Percentiles rank a stretch among this genome's conserved stretches.
Evolutionary conservation across 2,329 filamentous ascomycete genomes (phyloP).

Genomic region (Fusarium nisikadoi): DNA sequence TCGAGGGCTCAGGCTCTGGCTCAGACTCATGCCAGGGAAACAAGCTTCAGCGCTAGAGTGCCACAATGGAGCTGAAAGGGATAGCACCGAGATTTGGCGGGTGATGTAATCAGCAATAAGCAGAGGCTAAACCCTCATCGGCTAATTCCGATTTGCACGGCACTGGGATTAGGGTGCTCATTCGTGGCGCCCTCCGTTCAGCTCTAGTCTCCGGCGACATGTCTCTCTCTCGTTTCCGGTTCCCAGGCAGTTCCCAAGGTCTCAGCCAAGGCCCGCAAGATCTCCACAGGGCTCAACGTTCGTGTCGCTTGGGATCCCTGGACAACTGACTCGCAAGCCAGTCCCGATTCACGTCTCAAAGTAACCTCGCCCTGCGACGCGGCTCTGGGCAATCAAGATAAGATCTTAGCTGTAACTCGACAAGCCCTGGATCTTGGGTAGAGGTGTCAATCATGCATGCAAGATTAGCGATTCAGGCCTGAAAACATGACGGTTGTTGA

Average conservation of each 20-base stretch:
- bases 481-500: not conserved
- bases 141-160: not conserved
- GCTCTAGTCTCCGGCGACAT: not conserved
- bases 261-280: not conserved
- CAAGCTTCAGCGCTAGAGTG: conserved; percentile 18
- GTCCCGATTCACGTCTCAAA: not conserved
- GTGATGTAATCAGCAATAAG: conserved; percentile 9
- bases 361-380: not conserved
- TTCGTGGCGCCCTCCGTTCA: not conserved
- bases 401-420: not conserved
- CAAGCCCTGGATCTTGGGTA: not conserved
- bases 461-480: not conserved
- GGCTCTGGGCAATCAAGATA: not conserved
- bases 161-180: not conserved
- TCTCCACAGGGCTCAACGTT: not conserved
- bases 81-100: not conserved
- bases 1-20: not conserved
- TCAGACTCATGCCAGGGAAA: not conserved
- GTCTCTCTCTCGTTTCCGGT: not conserved
- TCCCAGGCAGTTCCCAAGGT: not conserved
- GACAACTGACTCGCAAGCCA: not conserved
- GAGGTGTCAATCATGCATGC: not conserved
- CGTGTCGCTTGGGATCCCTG: not conserved
- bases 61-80: not conserved
- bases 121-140: not conserved